These are phyloP conservation scores for Grammothele lineata DNA, from an alignment of 768 basidiomycete genomes.

Conservation along the genomic window DNA sequence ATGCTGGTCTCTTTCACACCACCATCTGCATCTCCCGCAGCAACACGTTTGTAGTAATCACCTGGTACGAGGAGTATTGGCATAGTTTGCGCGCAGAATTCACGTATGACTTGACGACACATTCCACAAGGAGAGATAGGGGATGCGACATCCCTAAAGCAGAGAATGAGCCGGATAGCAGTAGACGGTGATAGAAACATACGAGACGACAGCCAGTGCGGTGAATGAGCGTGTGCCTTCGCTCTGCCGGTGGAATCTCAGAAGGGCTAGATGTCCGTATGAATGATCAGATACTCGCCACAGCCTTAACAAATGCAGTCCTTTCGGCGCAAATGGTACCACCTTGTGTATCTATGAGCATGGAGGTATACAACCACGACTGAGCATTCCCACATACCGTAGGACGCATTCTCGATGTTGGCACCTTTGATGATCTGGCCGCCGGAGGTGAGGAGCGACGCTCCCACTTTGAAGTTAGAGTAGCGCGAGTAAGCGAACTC, in stretches of 20 bases:
- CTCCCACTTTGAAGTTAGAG: conserved; percentile 91
- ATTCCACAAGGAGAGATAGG: conserved; percentile 87
- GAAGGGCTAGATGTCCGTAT: not conserved
- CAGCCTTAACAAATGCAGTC: conserved; percentile 92
- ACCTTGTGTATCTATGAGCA: conserved; percentile 52
- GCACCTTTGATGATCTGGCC: conserved; percentile 78
- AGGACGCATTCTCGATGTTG: conserved; percentile 93
- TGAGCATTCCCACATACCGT: no score
- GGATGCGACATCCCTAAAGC: conserved; percentile 64
- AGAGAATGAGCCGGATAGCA: not conserved
- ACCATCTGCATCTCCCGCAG: conserved; percentile 41
- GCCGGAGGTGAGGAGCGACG: conserved; percentile 68
- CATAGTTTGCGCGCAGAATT: conserved; percentile 75
- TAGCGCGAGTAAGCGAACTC: conserved; percentile 77
- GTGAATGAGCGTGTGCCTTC: conserved; percentile 68
- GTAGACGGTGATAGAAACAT: conserved; percentile 22
- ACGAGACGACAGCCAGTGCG: conserved; percentile 79
- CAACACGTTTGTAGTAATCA: conserved; percentile 43
- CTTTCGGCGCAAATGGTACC: conserved; percentile 92
- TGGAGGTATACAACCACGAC: no score
- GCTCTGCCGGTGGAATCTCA: conserved; percentile 69
- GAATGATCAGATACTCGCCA: conserved; percentile 54
- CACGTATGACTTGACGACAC: conserved; percentile 87
- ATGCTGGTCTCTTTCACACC: conserved; percentile 61
- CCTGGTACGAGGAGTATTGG: conserved; percentile 70